phyloP scores from a whole-genome alignment of 2,329 filamentous ascomycete species.

The Cercospora sesami region DNA sequence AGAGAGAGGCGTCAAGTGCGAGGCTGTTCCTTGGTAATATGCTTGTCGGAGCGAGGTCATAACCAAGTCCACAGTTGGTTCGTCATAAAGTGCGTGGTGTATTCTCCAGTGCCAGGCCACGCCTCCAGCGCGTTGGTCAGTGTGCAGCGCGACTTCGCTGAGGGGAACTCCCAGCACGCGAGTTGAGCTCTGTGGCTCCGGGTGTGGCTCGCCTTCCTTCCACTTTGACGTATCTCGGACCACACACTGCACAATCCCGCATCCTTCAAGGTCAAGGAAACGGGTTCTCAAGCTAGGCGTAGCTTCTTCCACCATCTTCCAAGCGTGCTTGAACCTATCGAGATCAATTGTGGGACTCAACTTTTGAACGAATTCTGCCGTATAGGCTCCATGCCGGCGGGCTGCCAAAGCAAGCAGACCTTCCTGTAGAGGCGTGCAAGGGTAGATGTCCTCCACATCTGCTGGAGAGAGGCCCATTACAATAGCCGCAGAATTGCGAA shows the following conservation, averaged over 20 bases:
- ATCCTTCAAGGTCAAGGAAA: background rate
- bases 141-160: background rate
- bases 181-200: background rate
- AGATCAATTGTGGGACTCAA: slow-evolving; percentile 33
- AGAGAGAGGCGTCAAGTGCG: background rate
- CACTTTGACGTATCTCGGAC: background rate
- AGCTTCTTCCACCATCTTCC: background rate
- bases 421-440: slow-evolving; percentile 32
- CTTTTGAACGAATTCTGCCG: slow-evolving; percentile 44
- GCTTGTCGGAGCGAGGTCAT: background rate
- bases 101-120: background rate
- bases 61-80: background rate
- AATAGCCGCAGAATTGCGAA: background rate
- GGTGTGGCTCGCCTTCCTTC: background rate
- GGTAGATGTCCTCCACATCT: slow-evolving; percentile 43
- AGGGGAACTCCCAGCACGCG: background rate
- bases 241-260: background rate
- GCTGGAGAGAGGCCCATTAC: background rate
- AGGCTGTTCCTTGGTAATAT: background rate
- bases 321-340: slow-evolving; percentile 39
- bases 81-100: background rate
- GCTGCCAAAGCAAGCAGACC: slow-evolving; percentile 54
- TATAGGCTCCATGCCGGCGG: slow-evolving; percentile 54
- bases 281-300: background rate
- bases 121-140: background rate